Evolutionary conservation across 2,329 filamentous ascomycete species (phyloP).

Genomic region (Penicillium sp.): DNA sequence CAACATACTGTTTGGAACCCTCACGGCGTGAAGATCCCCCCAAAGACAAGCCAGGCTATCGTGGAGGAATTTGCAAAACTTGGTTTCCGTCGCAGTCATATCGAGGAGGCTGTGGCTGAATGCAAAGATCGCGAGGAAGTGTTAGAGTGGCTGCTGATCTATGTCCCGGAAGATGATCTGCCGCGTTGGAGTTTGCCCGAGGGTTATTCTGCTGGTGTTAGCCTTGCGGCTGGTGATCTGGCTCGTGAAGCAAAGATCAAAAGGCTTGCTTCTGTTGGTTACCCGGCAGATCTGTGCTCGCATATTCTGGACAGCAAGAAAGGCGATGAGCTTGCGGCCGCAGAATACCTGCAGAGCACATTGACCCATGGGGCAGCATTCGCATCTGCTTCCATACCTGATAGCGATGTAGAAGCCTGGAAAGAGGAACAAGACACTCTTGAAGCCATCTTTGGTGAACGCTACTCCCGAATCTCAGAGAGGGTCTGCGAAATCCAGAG

Average conservation of each 20-base stretch:
- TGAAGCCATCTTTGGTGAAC: conserved; percentile 82
- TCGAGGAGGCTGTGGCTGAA: conserved; percentile 82
- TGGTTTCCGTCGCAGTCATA: conserved; percentile 86
- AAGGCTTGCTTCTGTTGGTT: conserved; percentile 79
- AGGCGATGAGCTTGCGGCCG: conserved; percentile 76
- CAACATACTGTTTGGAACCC: conserved; percentile 86
- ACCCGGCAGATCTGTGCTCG: conserved; percentile 81
- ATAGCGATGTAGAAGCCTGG: conserved; percentile 66
- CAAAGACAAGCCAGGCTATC: conserved; percentile 61
- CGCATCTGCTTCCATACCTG: conserved; percentile 17
- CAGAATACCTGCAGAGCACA: conserved; percentile 75
- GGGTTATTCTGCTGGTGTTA: conserved; percentile 87
- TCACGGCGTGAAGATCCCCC: conserved; percentile 68
- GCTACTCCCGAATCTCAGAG: conserved; percentile 64
- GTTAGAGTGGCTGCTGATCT: conserved; percentile 93
- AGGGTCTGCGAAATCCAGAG: conserved; percentile 73
- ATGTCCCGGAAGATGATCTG: conserved; percentile 96
- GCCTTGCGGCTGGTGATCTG: conserved; percentile 79
- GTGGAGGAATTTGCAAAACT: conserved; percentile 75
- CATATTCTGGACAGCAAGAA: conserved; percentile 72
- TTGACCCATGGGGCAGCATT: conserved; percentile 57
- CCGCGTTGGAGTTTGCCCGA: conserved; percentile 90
- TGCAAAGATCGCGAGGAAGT: conserved; percentile 93
- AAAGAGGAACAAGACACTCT: conserved; percentile 82
- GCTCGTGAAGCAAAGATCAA: conserved; percentile 82